Evolutionary conservation across 208 protist genomes (phyloP).

Genomic region (Leishmania lainsoni): DNA sequence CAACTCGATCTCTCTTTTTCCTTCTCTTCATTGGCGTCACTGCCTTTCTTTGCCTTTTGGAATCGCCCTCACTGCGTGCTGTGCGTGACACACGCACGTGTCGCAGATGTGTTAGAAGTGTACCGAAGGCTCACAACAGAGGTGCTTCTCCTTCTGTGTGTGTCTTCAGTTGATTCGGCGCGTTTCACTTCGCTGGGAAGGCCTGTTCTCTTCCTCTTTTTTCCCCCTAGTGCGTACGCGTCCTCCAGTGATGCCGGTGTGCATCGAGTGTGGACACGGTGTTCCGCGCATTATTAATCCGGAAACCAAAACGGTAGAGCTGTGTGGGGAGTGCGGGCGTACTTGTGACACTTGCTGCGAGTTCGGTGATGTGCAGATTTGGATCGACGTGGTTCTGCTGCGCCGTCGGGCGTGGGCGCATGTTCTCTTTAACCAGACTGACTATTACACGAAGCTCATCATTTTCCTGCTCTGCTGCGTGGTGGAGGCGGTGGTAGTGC

Average conservation of each 20-base stretch:
- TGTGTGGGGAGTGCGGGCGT: conserved; percentile 60
- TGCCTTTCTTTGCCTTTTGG: conserved; percentile 6
- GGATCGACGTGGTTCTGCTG: conserved; percentile 76
- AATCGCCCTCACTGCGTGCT: neutral
- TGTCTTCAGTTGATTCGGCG: neutral
- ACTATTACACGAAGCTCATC: conserved; percentile 17
- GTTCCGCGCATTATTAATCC: conserved; percentile 65
- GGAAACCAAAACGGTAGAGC: conserved; percentile 73
- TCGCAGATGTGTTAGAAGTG: neutral
- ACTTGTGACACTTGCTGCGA: conserved; percentile 79
- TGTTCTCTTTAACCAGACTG: conserved; percentile 66
- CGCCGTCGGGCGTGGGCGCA: conserved; percentile 75
- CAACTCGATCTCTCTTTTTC: neutral
- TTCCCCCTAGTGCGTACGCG: conserved; percentile 11
- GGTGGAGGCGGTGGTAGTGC: conserved; percentile 77
- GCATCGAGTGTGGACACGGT: conserved; percentile 67
- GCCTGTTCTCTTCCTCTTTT: neutral
- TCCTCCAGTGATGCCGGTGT: conserved; percentile 62
- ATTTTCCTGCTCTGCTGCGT: conserved; percentile 54
- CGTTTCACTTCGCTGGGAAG: neutral
- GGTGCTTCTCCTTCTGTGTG: neutral
- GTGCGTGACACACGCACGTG: neutral
- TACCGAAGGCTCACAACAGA: neutral
- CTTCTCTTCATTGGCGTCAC: neutral
- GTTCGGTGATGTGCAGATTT: conserved; percentile 71